phyloP scores from a whole-genome alignment of 2,329 filamentous ascomycete species.

The Talaromyces rugulosus region DNA sequence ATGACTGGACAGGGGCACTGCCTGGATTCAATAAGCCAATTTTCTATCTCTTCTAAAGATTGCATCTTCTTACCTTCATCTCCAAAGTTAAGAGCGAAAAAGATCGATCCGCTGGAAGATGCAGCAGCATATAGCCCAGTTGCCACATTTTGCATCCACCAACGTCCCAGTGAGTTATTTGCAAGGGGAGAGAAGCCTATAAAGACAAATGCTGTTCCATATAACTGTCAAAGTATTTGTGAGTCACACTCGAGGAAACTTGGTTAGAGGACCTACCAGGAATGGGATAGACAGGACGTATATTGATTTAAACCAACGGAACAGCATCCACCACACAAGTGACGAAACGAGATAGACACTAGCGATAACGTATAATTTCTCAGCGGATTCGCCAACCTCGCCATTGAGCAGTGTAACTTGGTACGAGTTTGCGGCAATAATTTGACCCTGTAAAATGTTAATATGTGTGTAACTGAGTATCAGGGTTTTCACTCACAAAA shows the following conservation, averaged over 20 bases:
- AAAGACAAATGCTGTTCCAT: conserved; percentile 27
- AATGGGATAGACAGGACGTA: conserved; percentile 54
- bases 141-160: conserved; percentile 53
- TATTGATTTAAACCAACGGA: conserved; percentile 49
- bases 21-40: background rate
- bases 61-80: conserved; percentile 42
- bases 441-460: conserved; percentile 36
- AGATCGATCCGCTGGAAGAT: conserved; percentile 55
- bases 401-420: conserved; percentile 60
- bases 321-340: conserved; percentile 55
- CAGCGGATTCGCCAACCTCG: conserved; percentile 51
- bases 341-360: conserved; percentile 52
- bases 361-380: conserved; percentile 53
- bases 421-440: conserved; percentile 58
- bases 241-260: background rate
- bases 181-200: conserved; percentile 48
- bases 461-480: background rate
- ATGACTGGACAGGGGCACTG: conserved; percentile 53
- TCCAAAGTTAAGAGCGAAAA: conserved; percentile 60
- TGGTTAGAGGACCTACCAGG: conserved; percentile 22
- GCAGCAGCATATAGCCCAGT: conserved; percentile 56
- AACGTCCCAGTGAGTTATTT: conserved; percentile 27
- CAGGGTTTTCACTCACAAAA: conserved; percentile 27
- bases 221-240: conserved; percentile 34
- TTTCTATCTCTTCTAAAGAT: background rate